Base-by-base conservation (phyloP, 805 yeast genomes). In the Candida silvicultrix region DNA sequence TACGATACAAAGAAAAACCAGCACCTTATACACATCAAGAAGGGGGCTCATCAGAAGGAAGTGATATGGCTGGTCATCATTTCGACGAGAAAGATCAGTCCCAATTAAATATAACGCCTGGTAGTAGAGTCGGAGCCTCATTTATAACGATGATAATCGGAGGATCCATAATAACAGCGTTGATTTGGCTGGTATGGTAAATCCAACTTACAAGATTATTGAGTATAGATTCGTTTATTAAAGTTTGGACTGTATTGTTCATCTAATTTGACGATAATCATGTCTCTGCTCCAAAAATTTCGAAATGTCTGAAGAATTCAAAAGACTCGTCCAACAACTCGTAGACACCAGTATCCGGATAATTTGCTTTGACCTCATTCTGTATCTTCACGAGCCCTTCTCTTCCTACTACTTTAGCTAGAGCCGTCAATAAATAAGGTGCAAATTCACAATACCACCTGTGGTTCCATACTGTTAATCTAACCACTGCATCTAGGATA, bases 381-480 rank as follows among this genome's bases (percentile, higher is more conserved):
- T 80, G 81, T 37, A 89, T 78, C 64, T 87, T 89, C 28, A 85
- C 78, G 39, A 84, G 65, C 0, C 97, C 97, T 55, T 86, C 89
- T 57, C 83, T 83, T 37, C 78, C 79, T 21, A 88, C 81, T 45
- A 89, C 69, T 45, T 73, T 76, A 19, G 77, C 68, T 48, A 89
- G 66, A 0, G 80, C 68, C n/a, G 67, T 61, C n/a, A 81, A 60
- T 41, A 89, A 69, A 41, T 70, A 70, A 19, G 95, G 86, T 9
- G 95, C 82, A 60, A 89, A 92, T 53, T 92, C 97, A 52, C 83
- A 78, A 67, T 92, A 95, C 99, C 99, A 94, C 60, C 99, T 79
- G 65, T 90, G 97, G 60, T 89, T 85, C 97, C 98, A 95, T n/a
- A 94, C 95, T n/a, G 84, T 69, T 44, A 94, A 69, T 57, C 85